These are phyloP conservation scores for Microdochium bolleyi DNA, from an alignment of 2,329 filamentous ascomycete species.

Conservation along the genomic window DNA sequence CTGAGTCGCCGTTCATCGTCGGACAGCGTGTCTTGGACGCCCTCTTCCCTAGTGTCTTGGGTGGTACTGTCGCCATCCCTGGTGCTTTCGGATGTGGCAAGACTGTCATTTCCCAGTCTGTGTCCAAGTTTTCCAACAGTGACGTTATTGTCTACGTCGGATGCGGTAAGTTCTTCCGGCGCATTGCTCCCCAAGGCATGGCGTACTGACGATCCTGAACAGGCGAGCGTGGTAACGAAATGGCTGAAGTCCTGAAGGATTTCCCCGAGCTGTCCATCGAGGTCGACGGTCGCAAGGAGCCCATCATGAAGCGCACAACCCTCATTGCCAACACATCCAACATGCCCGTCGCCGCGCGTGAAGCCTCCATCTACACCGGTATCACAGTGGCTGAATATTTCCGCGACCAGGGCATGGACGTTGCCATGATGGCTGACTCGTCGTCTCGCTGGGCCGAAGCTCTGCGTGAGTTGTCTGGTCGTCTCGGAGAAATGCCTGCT, in stretches of 20 bases:
- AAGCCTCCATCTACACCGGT: constrained; percentile 96
- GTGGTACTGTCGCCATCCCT: constrained; percentile 95
- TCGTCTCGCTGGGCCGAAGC: constrained; percentile 98
- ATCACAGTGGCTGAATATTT: constrained; percentile 97
- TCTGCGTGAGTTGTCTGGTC: constrained; percentile 95
- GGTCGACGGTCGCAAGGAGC: constrained; percentile 87
- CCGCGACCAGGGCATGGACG: constrained; percentile 91
- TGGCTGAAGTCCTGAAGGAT: constrained; percentile 99
- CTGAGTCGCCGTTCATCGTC: constrained; percentile 87
- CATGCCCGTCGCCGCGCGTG: constrained; percentile 97
- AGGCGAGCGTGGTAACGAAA: constrained; percentile 95
- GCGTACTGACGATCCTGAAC: not conserved
- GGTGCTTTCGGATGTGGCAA: constrained; percentile 98
- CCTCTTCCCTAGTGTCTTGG: constrained; percentile 92
- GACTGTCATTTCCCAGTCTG: constrained; percentile 96
- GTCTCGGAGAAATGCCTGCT: constrained; percentile 98
- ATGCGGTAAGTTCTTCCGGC: constrained; percentile 26
- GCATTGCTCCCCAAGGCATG: not conserved
- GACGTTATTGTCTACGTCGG: constrained; percentile 98
- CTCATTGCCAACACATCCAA: constrained; percentile 99
- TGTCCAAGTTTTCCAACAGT: constrained; percentile 99
- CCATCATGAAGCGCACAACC: constrained; percentile 99
- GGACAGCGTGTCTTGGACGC: constrained; percentile 95
- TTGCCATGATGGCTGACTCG: constrained; percentile 99
- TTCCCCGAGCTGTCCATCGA: constrained; percentile 97